phyloP scores from a whole-genome alignment of 768 basidiomycete genomes.

The Tricholoma saponaceum region DNA sequence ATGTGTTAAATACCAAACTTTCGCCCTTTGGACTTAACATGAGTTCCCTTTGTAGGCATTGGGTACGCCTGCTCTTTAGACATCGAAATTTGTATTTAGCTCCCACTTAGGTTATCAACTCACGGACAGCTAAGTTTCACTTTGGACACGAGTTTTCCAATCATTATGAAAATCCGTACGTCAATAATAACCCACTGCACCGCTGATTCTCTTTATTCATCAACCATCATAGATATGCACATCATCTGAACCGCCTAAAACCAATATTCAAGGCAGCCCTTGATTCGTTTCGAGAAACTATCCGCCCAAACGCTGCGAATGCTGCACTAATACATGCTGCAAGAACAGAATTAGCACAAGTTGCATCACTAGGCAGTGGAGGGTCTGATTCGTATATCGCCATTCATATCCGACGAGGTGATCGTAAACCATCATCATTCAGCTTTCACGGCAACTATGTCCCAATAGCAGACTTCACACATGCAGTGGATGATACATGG shows the following conservation, averaged over 20 bases:
- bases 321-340: constrained; percentile 44
- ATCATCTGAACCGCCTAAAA: constrained; percentile 49
- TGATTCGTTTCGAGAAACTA: constrained; percentile 46
- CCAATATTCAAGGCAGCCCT: constrained; percentile 47
- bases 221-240: constrained; percentile 40
- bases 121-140: constrained; percentile 63
- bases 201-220: constrained; percentile 1
- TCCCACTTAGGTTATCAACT: constrained; percentile 51
- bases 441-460: constrained; percentile 41
- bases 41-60: constrained; percentile 42
- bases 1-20: constrained; percentile 5
- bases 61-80: constrained; percentile 36
- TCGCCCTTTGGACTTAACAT: neutral
- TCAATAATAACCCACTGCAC: constrained; percentile 7
- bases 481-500: constrained; percentile 41
- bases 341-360: constrained; percentile 38
- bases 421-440: constrained; percentile 44
- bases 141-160: constrained; percentile 52
- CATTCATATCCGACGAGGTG: constrained; percentile 64
- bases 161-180: constrained; percentile 62
- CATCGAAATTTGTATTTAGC: neutral
- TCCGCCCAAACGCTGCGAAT: constrained; percentile 47
- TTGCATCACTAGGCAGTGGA: constrained; percentile 14
- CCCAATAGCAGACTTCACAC: constrained; percentile 44
- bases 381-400: constrained; percentile 37